Evolutionary conservation across 2,329 filamentous ascomycete genomes (phyloP), one percentile per base, ranked within the genome.

Genomic region (Thyridium curvatum): DNA sequence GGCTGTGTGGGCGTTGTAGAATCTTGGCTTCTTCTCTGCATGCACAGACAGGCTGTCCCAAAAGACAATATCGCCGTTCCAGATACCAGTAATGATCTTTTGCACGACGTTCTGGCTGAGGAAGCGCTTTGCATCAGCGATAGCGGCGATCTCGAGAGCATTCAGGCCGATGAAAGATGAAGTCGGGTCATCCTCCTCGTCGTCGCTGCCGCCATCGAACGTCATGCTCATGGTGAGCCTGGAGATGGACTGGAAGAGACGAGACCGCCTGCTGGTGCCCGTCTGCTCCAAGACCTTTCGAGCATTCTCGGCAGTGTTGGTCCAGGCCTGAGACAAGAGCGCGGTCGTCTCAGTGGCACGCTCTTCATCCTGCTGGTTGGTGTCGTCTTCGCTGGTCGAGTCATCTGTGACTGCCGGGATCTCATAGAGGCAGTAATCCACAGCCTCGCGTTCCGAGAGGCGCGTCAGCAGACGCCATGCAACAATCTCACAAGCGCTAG

Each of bases 21-120:
- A 78, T 16, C 83, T 80, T 2, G 87, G 82, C 52, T 79, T 79
- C 61, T 94, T 94, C 41, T 72, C 75, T 0, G 86, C 79, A 51
- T 84, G 68, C 8, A 86, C 74, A 8, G 77, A 82, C n/a, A 94
- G 66, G 6, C 71, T 77, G 43, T 89, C 83, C 88, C 87, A 94
- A 58, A 94, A 93, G 30, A 90, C 77, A 43, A 94, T 88, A 47
- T 90, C 82, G 34, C 88, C 88, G 46, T 82, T 79, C 87, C 88
- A 94, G 39, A 94, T 86, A 35, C 84, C 84, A 34, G 84, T 83
- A 45, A 94, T 78, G 47, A 94, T 84, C 52, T 84, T 85, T 55
- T 94, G 88, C 10, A 94, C 84, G 3, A 86, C 77, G 43, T 75
- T 74, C 58, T 94, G 87, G 53, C 82, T 83, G 29, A 94, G 72